A percentile compares a stretch with the other conserved stretches of the same genome.
phyloP scores from a whole-genome alignment of 176 grass and related monocot genomes.

The Oryza punctata region DNA sequence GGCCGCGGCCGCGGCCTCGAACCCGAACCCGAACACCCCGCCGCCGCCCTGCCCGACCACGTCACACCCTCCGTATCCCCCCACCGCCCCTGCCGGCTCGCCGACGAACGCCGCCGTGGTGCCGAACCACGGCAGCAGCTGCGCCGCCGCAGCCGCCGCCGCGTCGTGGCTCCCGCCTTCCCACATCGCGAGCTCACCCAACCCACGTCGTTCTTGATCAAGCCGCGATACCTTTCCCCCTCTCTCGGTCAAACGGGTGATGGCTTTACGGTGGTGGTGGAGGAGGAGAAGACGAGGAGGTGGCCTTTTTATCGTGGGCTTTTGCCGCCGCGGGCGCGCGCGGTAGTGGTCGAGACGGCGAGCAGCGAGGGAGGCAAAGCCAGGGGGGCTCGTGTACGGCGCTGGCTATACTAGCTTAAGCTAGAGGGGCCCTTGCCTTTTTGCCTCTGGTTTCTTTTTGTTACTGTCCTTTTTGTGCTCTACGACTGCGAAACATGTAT shows the following conservation, averaged over 20 bases:
- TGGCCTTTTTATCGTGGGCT: constrained; percentile 54
- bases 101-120: constrained; percentile 27
- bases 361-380: background rate
- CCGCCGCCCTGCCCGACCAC: constrained; percentile 24
- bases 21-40: constrained; percentile 48
- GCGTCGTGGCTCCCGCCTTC: constrained; percentile 63
- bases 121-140: constrained; percentile 59
- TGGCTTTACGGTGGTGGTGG: constrained; percentile 19
- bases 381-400: constrained; percentile 66
- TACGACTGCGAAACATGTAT: background rate
- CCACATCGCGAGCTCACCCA: constrained; percentile 53
- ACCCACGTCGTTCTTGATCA: background rate
- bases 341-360: constrained; percentile 53
- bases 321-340: constrained; percentile 43
- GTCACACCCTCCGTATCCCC: constrained; percentile 37
- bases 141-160: constrained; percentile 15
- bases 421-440: constrained; percentile 16
- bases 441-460: constrained; percentile 30
- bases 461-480: constrained; percentile 33
- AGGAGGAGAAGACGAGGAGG: background rate
- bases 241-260: constrained; percentile 63
- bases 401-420: background rate
- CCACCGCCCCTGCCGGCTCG: constrained; percentile 18
- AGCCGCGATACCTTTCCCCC: background rate
- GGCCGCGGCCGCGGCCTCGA: constrained; percentile 26